phyloP scores from a whole-genome alignment of 2,329 filamentous ascomycete genomes.

The Nothomitra cinnamomea region DNA sequence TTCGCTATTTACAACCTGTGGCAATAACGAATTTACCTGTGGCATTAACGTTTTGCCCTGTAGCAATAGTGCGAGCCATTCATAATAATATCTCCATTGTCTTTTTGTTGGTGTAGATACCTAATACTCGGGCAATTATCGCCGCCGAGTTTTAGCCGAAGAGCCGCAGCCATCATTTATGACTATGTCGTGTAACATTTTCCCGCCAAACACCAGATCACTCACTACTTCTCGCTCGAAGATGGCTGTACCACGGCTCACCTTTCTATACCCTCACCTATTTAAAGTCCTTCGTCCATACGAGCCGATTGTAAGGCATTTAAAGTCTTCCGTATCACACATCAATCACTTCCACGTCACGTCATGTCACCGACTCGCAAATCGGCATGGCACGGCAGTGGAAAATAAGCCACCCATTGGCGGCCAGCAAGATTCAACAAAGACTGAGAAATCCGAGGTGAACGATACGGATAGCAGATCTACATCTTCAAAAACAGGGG shows the following conservation, averaged over 20 bases:
- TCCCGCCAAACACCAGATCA: neutral
- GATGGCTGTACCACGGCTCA: slow-evolving; percentile 46
- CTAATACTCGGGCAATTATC: no score
- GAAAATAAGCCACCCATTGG: slow-evolving; percentile 29
- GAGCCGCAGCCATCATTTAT: no score
- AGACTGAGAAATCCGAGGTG: slow-evolving; percentile 10
- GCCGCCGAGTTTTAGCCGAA: no score
- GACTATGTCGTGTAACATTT: neutral
- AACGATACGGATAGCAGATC: slow-evolving; percentile 21
- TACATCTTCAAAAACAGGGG: no score
- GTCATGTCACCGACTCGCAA: slow-evolving; percentile 28
- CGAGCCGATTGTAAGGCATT: slow-evolving; percentile 26
- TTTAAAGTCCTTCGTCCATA: slow-evolving; percentile 38
- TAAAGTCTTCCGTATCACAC: slow-evolving; percentile 23
- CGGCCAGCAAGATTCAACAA: slow-evolving; percentile 11
- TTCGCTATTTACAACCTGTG: no score
- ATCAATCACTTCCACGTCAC: slow-evolving; percentile 15
- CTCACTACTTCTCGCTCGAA: slow-evolving; percentile 8
- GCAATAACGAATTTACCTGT: no score
- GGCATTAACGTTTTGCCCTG: no score
- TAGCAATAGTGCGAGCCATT: no score
- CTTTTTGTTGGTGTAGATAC: no score
- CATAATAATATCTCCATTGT: no score
- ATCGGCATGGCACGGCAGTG: slow-evolving; percentile 43
- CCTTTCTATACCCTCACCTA: slow-evolving; percentile 52